Evolutionary conservation across 176 grass and related monocot genomes (phyloP).

Genomic region (Poa annua): DNA sequence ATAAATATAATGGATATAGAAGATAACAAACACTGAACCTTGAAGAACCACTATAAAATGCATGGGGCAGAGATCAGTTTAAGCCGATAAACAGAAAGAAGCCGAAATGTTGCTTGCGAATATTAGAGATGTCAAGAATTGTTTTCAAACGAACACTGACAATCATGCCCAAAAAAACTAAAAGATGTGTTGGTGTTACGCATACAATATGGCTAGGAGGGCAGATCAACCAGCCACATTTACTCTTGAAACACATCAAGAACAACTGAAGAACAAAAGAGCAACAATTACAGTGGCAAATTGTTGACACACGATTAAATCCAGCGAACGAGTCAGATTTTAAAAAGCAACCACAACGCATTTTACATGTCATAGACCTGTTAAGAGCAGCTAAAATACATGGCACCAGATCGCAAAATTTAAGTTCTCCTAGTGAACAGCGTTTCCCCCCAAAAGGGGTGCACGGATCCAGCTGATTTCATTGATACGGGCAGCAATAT

Average conservation of each 20-base stretch:
- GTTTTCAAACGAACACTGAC: conserved; percentile 4
- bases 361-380: background rate
- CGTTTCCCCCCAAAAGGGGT: background rate
- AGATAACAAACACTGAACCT: conserved; percentile 13
- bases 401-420: background rate
- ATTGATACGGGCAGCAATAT: background rate
- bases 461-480: conserved; percentile 39
- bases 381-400: background rate
- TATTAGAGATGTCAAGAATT: background rate
- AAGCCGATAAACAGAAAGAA: background rate
- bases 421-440: background rate
- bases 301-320: background rate
- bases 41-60: conserved; percentile 16
- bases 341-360: background rate
- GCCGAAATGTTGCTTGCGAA: background rate
- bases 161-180: background rate
- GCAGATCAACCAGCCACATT: background rate
- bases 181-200: background rate
- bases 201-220: conserved; percentile 16
- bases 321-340: background rate
- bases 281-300: background rate
- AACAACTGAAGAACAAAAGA: conserved; percentile 24
- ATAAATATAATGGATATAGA: background rate
- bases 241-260: background rate
- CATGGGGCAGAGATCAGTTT: background rate